Conservation (phyloP, 139 green algal genomes). For the Chlamydomonas incerta region DNA sequence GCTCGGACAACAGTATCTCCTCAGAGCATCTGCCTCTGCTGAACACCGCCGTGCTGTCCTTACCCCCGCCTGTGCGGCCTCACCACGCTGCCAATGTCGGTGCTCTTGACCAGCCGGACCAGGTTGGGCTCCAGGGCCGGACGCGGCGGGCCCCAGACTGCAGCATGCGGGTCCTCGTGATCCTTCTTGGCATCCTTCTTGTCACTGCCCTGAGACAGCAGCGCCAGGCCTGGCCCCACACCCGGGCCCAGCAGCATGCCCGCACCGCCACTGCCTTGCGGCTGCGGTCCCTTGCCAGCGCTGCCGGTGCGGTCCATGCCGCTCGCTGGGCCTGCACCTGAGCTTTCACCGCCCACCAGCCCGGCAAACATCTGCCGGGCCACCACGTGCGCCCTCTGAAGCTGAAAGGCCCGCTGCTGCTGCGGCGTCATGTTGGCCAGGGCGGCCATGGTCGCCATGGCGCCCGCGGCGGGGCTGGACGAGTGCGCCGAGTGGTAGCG, state of each 20-base stretch:
- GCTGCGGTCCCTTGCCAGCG: neutral
- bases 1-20: too few species aligned
- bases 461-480: neutral
- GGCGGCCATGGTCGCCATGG: constrained; percentile 26
- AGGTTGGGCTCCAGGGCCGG: constrained; percentile 27
- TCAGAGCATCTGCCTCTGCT: too few species aligned
- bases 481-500: constrained; percentile 8
- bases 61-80: too few species aligned
- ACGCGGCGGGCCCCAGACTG: neutral
- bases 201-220: neutral
- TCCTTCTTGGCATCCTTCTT: too few species aligned
- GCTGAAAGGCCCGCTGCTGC: constrained; percentile 16
- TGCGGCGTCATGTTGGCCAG: constrained; percentile 36
- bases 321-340: neutral
- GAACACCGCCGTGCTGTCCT: too few species aligned
- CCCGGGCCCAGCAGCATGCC: neutral
- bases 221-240: neutral
- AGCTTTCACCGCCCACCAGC: neutral
- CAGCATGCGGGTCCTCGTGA: neutral
- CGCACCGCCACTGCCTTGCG: neutral
- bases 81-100: constrained; percentile 36
- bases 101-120: constrained; percentile 16
- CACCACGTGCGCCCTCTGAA: constrained; percentile 26
- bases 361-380: neutral
- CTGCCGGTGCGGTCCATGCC: constrained; percentile 1